Evolutionary conservation across 305 asterid species (phyloP).

Genomic region (Coffea humblotiana): DNA sequence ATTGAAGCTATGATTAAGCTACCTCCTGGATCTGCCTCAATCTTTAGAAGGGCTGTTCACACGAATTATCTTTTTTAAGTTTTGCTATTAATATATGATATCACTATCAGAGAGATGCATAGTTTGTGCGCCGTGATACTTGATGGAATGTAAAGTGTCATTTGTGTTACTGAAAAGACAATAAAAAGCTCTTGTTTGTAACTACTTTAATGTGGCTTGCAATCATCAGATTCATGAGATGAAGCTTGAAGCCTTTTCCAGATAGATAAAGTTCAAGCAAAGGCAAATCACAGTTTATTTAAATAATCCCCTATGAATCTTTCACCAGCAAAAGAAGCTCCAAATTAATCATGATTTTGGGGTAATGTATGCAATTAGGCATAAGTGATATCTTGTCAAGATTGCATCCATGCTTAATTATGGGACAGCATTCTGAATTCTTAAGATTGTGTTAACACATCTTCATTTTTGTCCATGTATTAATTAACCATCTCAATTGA

Average conservation of each 20-base stretch:
- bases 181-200: slow-evolving; percentile 32
- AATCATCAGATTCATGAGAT: slow-evolving; percentile 24
- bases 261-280: slow-evolving; percentile 8
- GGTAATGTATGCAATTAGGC: not conserved
- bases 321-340: not conserved
- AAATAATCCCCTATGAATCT: slow-evolving; percentile 10
- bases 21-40: not conserved
- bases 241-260: slow-evolving; percentile 13
- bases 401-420: not conserved
- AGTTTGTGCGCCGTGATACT: slow-evolving; percentile 22
- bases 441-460: not conserved
- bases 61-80: not conserved
- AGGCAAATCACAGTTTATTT: not conserved
- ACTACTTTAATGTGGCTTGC: slow-evolving; percentile 31
- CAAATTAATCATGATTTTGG: not conserved
- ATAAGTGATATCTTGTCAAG: not conserved
- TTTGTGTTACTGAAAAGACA: slow-evolving; percentile 24
- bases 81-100: slow-evolving; percentile 3
- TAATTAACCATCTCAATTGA: not conserved
- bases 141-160: slow-evolving; percentile 29
- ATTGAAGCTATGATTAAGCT: not conserved
- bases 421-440: not conserved
- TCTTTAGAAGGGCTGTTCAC: slow-evolving; percentile 5
- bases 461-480: not conserved
- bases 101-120: slow-evolving; percentile 28